Evolutionary conservation across 768 basidiomycete genomes (phyloP).

Genomic region (Fistulinella prunicolor): DNA sequence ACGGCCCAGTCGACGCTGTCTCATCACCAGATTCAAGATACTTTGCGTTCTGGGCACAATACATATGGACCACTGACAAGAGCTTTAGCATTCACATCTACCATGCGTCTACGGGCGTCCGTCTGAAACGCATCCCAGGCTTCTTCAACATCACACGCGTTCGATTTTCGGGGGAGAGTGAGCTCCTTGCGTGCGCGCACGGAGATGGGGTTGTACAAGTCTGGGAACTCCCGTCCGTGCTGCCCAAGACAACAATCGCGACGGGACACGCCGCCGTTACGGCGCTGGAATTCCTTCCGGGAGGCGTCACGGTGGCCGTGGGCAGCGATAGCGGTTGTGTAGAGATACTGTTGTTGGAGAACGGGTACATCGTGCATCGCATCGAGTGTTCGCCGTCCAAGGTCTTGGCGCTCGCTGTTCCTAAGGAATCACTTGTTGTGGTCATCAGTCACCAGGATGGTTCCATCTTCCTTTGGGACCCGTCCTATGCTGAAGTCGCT

Average conservation of each 20-base stretch:
- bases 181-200: constrained; percentile 14
- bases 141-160: constrained; percentile 12
- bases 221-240: constrained; percentile 15
- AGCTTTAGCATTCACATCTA: constrained; percentile 20
- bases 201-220: constrained; percentile 15
- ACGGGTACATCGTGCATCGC: constrained; percentile 7
- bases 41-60: constrained; percentile 19
- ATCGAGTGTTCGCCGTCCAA: constrained; percentile 4
- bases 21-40: constrained; percentile 16
- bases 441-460: constrained; percentile 13
- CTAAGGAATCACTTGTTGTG: constrained; percentile 8
- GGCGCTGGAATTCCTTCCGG: constrained; percentile 12
- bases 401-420: constrained; percentile 11
- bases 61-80: constrained; percentile 12
- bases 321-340: constrained; percentile 13
- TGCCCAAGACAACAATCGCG: constrained; percentile 5
- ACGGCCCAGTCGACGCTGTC: background rate
- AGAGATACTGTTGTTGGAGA: constrained; percentile 14
- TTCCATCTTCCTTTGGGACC: constrained; percentile 18
- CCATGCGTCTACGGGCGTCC: constrained; percentile 11
- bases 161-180: constrained; percentile 14
- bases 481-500: background rate
- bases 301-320: constrained; percentile 2
- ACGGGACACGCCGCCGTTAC: constrained; percentile 13
- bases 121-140: constrained; percentile 14